A percentile compares a stretch with the other conserved stretches of the same genome.
These are phyloP conservation scores for Protomyces lactucae-debilis DNA, from an alignment of 1,139 yeast genomes.

Conservation along the genomic window DNA sequence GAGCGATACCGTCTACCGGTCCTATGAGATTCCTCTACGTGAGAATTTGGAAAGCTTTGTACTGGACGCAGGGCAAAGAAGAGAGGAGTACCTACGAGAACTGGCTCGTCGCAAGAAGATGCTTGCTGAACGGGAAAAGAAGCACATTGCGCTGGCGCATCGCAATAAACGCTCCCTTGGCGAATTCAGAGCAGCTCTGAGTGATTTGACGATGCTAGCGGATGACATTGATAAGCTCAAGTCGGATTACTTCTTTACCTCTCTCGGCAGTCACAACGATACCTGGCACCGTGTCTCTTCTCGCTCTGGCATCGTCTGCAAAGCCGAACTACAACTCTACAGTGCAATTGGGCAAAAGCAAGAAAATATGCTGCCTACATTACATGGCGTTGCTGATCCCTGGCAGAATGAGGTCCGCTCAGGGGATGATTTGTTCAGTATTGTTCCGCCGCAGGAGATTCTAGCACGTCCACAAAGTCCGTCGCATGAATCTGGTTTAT, in stretches of 20 bases:
- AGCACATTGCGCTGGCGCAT: slow-evolving; percentile 53
- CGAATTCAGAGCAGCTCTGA: slow-evolving; percentile 59
- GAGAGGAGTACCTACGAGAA: slow-evolving; percentile 51
- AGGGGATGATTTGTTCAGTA: slow-evolving; percentile 17
- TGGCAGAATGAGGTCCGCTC: slow-evolving; percentile 11
- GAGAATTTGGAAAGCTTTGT: slow-evolving; percentile 46
- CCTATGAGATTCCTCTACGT: slow-evolving; percentile 55
- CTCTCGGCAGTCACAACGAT: slow-evolving; percentile 57
- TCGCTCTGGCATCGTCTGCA: slow-evolving; percentile 58
- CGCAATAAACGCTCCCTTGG: slow-evolving; percentile 53
- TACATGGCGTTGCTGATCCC: slow-evolving; percentile 16
- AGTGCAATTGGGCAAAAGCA: slow-evolving; percentile 76
- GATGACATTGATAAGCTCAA: slow-evolving; percentile 74
- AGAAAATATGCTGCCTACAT: slow-evolving; percentile 36
- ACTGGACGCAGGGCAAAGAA: slow-evolving; percentile 42
- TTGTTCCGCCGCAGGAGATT: slow-evolving; percentile 26
- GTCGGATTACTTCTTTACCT: slow-evolving; percentile 62
- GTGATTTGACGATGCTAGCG: slow-evolving; percentile 63
- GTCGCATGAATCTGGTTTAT: slow-evolving; percentile 8
- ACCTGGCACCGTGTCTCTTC: slow-evolving; percentile 53
- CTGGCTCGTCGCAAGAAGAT: slow-evolving; percentile 49
- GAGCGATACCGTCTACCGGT: slow-evolving; percentile 50
- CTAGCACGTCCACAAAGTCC: slow-evolving; percentile 24
- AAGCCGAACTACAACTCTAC: slow-evolving; percentile 75
- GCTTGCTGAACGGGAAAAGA: slow-evolving; percentile 53